Evolutionary conservation across 2,329 filamentous ascomycete species (phyloP).

Genomic region (Scopulariopsis brevicaulis): DNA sequence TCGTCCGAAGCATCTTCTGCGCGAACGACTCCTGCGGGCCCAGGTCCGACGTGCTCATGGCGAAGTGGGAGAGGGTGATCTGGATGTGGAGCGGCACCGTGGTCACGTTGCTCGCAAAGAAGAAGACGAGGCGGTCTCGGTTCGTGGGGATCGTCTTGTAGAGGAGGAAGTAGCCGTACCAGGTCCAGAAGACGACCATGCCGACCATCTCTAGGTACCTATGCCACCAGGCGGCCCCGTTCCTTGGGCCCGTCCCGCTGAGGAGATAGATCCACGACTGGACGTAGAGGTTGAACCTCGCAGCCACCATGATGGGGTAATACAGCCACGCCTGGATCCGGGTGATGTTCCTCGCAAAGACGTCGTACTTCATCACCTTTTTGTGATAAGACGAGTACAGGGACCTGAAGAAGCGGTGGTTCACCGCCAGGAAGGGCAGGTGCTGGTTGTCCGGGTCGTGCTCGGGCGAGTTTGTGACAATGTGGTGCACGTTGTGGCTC

Average conservation of each 20-base stretch:
- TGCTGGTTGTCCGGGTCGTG: slow-evolving; percentile 94
- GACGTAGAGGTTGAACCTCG: slow-evolving; percentile 77
- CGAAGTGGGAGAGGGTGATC: slow-evolving; percentile 86
- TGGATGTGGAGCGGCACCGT: slow-evolving; percentile 78
- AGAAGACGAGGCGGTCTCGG: slow-evolving; percentile 58
- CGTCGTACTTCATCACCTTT: slow-evolving; percentile 66
- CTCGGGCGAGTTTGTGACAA: slow-evolving; percentile 89
- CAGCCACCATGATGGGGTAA: slow-evolving; percentile 70
- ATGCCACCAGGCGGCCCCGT: slow-evolving; percentile 74
- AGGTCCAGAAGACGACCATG: slow-evolving; percentile 72
- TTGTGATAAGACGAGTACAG: slow-evolving; percentile 78
- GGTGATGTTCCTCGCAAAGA: slow-evolving; percentile 57
- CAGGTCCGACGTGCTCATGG: slow-evolving; percentile 83
- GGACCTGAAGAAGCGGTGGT: slow-evolving; percentile 64
- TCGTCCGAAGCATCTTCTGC: slow-evolving; percentile 83
- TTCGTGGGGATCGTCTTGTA: slow-evolving; percentile 62
- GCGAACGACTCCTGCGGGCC: slow-evolving; percentile 79
- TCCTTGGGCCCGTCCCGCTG: slow-evolving; percentile 56
- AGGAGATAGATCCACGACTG: slow-evolving; percentile 72
- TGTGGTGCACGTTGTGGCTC: slow-evolving; percentile 93
- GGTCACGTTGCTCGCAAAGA: slow-evolving; percentile 70
- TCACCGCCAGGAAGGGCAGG: slow-evolving; percentile 79
- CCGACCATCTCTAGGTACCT: slow-evolving; percentile 68
- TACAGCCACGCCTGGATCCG: slow-evolving; percentile 73
- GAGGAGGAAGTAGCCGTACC: slow-evolving; percentile 75